These are phyloP conservation scores for Acer negundo DNA, from an alignment of 345 rosid genomes.

Conservation along the genomic window DNA sequence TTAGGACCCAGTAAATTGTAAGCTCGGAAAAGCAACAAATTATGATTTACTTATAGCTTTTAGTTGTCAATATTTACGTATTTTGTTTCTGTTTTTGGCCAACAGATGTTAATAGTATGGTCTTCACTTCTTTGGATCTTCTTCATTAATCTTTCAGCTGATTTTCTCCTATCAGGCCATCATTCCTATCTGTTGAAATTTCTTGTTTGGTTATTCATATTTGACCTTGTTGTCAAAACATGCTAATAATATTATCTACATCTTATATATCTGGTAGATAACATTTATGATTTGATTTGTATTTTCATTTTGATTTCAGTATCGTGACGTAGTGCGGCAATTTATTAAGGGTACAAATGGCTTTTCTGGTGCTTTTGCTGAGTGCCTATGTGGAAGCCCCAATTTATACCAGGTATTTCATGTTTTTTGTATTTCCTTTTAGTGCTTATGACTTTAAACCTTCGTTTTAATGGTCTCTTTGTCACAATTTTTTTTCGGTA, in stretches of 20 bases:
- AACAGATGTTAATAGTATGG: background rate
- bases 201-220: constrained; percentile 8
- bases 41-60: background rate
- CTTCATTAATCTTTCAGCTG: background rate
- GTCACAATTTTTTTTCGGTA: background rate
- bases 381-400: constrained; percentile 97
- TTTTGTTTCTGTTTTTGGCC: background rate
- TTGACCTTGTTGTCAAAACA: constrained; percentile 6
- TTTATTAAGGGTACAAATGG: constrained; percentile 98
- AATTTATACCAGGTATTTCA: constrained; percentile 78
- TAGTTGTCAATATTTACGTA: background rate
- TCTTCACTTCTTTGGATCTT: background rate
- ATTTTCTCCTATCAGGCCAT: background rate
- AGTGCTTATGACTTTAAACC: background rate
- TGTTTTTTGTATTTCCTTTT: constrained; percentile 2
- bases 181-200: background rate
- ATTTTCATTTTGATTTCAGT: constrained; percentile 49
- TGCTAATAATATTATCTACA: background rate
- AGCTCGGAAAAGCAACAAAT: background rate
- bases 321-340: constrained; percentile 88
- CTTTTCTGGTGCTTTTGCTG: constrained; percentile 95
- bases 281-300: constrained; percentile 15
- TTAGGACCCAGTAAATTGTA: background rate
- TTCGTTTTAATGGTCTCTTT: background rate
- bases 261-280: background rate